Conservation (phyloP, 2,329 filamentous ascomycete genomes). For the Fusarium duplospermum region DNA sequence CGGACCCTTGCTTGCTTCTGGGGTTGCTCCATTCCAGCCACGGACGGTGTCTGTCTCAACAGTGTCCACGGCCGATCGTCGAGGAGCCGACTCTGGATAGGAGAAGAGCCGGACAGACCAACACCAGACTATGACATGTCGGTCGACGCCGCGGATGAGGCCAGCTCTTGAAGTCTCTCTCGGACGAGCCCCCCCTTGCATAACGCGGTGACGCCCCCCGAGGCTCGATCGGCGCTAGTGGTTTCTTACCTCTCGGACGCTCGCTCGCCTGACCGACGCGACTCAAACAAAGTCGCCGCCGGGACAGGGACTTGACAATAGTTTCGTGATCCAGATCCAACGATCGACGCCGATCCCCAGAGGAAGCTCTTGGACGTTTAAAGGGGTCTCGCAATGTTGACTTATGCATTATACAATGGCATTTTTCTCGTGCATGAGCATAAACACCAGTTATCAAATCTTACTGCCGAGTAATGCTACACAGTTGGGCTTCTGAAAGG, state of each 20-base stretch:
- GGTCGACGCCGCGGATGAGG: slow-evolving; percentile 14
- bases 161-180: slow-evolving; percentile 10
- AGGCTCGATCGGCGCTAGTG: slow-evolving; percentile 17
- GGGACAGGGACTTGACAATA: not conserved
- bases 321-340: slow-evolving; percentile 15
- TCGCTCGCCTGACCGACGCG: not conserved
- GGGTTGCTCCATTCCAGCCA: slow-evolving; percentile 39
- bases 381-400: slow-evolving; percentile 8
- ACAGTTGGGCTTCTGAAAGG: not conserved
- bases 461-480: slow-evolving; percentile 3
- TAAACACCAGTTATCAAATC: not conserved
- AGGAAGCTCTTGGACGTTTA: slow-evolving; percentile 5
- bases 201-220: slow-evolving; percentile 15
- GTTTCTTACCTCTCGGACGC: not conserved
- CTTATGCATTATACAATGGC: slow-evolving; percentile 14
- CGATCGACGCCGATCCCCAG: slow-evolving; percentile 28
- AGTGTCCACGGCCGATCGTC: slow-evolving; percentile 18
- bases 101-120: slow-evolving; percentile 28
- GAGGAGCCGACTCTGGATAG: slow-evolving; percentile 7
- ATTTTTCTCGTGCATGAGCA: slow-evolving; percentile 7
- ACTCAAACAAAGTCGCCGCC: slow-evolving; percentile 11
- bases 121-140: slow-evolving; percentile 24
- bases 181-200: slow-evolving; percentile 35
- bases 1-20: slow-evolving; percentile 26
- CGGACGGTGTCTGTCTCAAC: slow-evolving; percentile 30